phyloP scores from a whole-genome alignment of 2,329 filamentous ascomycete species.

The Pseudopyrenochaeta lycopersici region DNA sequence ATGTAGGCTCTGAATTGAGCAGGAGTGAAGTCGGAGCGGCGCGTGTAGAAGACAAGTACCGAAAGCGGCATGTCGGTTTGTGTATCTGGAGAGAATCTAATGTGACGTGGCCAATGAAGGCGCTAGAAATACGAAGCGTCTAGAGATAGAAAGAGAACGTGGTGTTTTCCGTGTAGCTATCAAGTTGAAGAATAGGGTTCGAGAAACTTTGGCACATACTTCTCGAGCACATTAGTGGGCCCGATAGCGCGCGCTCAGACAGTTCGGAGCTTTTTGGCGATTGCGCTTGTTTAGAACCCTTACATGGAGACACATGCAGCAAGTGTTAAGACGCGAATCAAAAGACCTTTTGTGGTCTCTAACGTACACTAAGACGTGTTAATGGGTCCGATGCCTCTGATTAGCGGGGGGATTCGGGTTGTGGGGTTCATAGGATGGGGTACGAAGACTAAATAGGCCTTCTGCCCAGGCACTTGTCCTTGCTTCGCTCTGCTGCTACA shows the following conservation, averaged over 20 bases:
- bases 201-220: too few species aligned
- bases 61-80: constrained; percentile 18
- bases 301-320: neutral
- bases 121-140: too few species aligned
- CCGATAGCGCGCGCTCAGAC: too few species aligned
- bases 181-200: too few species aligned
- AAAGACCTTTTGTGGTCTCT: neutral
- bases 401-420: neutral
- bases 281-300: constrained; percentile 1
- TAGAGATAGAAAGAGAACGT: too few species aligned
- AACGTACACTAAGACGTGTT: neutral
- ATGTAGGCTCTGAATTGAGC: constrained; percentile 25
- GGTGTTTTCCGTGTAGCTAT: too few species aligned
- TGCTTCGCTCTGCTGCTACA: neutral
- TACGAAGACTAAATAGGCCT: neutral
- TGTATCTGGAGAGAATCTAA: too few species aligned
- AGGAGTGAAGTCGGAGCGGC: constrained; percentile 26
- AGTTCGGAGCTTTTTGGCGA: neutral
- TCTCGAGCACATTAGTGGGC: too few species aligned
- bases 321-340: neutral
- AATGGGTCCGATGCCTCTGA: neutral
- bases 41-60: constrained; percentile 23
- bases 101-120: too few species aligned
- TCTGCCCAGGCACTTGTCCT: neutral
- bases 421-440: neutral